Conservation (phyloP, 768 basidiomycete genomes). For the Crucibulum laeve region DNA sequence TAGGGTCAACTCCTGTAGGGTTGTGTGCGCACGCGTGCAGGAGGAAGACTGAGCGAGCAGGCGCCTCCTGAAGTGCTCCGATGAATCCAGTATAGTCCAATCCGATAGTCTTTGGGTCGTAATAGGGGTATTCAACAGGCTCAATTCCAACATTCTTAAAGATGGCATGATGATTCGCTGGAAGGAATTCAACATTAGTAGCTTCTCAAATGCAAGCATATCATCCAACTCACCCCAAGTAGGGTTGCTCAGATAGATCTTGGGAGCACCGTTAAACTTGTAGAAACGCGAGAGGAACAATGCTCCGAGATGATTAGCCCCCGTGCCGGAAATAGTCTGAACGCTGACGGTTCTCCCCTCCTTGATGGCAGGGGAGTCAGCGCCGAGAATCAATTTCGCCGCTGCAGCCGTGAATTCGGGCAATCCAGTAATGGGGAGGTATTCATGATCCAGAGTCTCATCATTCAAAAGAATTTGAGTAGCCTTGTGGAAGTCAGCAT, state of each 20-base stretch:
- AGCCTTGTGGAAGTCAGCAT: conserved; percentile 43
- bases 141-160: conserved; percentile 88
- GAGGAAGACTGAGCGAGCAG: conserved; percentile 78
- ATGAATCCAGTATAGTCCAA: conserved; percentile 76
- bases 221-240: conserved; percentile 75
- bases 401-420: conserved; percentile 80
- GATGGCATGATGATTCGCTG: conserved; percentile 87
- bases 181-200: conserved; percentile 2
- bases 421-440: conserved; percentile 87
- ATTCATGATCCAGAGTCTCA: conserved; percentile 82
- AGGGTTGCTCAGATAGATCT: conserved; percentile 84
- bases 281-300: conserved; percentile 86
- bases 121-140: conserved; percentile 90
- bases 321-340: conserved; percentile 95
- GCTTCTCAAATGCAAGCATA: not conserved
- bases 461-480: conserved; percentile 66
- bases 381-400: conserved; percentile 76
- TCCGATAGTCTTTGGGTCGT: conserved; percentile 84
- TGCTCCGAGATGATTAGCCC: conserved; percentile 91
- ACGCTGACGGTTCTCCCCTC: conserved; percentile 73
- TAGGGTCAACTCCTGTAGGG: conserved; percentile 95
- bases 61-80: conserved; percentile 54
- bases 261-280: conserved; percentile 60
- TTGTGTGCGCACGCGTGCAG: conserved; percentile 96
- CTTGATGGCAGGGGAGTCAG: conserved; percentile 63